Conservation (phyloP, 805 yeast species). For the Metschnikowia vanudenii region DNA sequence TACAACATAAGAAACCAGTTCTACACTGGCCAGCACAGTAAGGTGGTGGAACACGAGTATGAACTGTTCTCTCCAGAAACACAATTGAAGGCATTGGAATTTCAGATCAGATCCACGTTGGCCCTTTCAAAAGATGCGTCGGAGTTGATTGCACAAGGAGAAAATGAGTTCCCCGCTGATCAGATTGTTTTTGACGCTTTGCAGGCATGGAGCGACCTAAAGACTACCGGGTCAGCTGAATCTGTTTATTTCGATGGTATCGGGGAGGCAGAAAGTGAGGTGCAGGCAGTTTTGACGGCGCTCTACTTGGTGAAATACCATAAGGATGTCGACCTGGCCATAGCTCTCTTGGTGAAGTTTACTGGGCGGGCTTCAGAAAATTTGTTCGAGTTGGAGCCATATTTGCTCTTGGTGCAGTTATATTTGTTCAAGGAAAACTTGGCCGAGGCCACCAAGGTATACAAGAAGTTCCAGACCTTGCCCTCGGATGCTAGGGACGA, state of each 20-base stretch:
- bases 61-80: constrained; percentile 39
- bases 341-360: constrained; percentile 29
- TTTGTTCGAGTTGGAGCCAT: constrained; percentile 40
- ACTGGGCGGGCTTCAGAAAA: constrained; percentile 19
- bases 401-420: constrained; percentile 40
- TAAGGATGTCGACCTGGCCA: constrained; percentile 39
- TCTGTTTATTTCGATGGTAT: constrained; percentile 43
- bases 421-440: constrained; percentile 39
- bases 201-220: constrained; percentile 44
- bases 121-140: constrained; percentile 41
- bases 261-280: constrained; percentile 32
- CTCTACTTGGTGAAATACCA: constrained; percentile 37
- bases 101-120: constrained; percentile 39
- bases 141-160: constrained; percentile 36
- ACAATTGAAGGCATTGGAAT: constrained; percentile 40
- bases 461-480: constrained; percentile 30
- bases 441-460: constrained; percentile 33
- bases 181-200: constrained; percentile 37
- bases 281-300: constrained; percentile 42
- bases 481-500: constrained; percentile 53
- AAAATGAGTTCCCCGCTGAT: constrained; percentile 29
- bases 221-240: constrained; percentile 43
- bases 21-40: constrained; percentile 55
- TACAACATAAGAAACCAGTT: constrained; percentile 57
- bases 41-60: constrained; percentile 39